A percentile compares a stretch with the other conserved stretches of the same genome.
Evolutionary conservation across 2,329 filamentous ascomycete species (phyloP).

Genomic region (Fusarium hainanense): DNA sequence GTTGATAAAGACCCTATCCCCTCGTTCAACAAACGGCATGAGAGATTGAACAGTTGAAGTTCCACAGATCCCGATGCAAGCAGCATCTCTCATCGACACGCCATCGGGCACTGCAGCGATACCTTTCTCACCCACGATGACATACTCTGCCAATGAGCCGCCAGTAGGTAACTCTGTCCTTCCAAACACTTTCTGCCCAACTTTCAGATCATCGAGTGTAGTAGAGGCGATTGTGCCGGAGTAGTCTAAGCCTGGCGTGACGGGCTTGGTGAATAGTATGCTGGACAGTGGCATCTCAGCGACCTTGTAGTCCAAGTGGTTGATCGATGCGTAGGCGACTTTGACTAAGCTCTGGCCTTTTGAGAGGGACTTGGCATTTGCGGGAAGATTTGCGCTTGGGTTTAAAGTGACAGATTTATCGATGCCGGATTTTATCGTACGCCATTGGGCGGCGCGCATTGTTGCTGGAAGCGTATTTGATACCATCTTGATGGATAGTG

Average conservation of each 20-base stretch:
- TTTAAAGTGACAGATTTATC: neutral
- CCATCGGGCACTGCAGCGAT: neutral
- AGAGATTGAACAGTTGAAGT: constrained; percentile 22
- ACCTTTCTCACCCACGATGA: constrained; percentile 16
- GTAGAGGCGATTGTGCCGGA: constrained; percentile 28
- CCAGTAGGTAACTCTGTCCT: constrained; percentile 16
- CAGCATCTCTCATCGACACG: constrained; percentile 18
- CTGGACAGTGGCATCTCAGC: constrained; percentile 31
- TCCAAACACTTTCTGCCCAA: constrained; percentile 23
- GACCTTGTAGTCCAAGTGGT: constrained; percentile 38
- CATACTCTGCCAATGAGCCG: constrained; percentile 36
- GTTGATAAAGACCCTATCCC: constrained; percentile 18
- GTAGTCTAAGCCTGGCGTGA: constrained; percentile 35
- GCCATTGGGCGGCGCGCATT: constrained; percentile 38
- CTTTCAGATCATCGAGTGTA: neutral
- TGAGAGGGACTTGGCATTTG: neutral
- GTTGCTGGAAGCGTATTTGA: constrained; percentile 18
- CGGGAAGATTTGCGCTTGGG: neutral
- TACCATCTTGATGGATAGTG: constrained; percentile 1
- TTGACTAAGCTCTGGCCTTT: constrained; percentile 26
- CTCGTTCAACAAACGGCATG: neutral
- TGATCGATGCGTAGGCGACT: constrained; percentile 36
- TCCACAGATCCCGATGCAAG: constrained; percentile 31
- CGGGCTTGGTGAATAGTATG: constrained; percentile 18
- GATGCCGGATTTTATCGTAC: constrained; percentile 29